Percentiles rank a stretch among this genome's conserved stretches.
These are phyloP conservation scores for Beauveria brongniartii DNA, from an alignment of 2,329 filamentous ascomycete species.

Conservation along the genomic window DNA sequence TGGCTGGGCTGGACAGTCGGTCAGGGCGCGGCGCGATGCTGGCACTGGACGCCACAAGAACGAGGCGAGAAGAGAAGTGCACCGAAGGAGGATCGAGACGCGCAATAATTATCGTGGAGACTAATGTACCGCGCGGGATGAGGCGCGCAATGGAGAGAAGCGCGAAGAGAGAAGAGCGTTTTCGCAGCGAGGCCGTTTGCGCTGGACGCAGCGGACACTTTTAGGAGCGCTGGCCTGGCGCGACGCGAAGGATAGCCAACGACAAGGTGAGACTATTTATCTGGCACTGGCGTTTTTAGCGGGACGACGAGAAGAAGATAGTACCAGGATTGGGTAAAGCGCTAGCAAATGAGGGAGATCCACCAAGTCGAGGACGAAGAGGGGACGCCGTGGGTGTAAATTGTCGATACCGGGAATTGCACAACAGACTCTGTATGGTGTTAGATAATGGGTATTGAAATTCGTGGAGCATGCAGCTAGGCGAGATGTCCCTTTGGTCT, in stretches of 20 bases:
- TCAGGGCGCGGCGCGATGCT: neutral
- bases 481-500: no score
- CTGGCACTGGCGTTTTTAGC: neutral
- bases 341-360: neutral
- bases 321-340: neutral
- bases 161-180: conserved; percentile 5
- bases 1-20: neutral
- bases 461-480: neutral
- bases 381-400: neutral
- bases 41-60: neutral
- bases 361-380: neutral
- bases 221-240: conserved; percentile 5
- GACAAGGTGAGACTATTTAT: neutral
- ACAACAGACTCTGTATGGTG: no score
- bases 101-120: neutral
- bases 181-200: neutral
- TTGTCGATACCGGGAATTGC: neutral
- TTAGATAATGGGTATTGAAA: no score
- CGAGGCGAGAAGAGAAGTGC: neutral
- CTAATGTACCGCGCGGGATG: neutral
- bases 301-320: neutral
- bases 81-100: neutral
- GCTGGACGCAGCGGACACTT: neutral
- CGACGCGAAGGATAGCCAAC: neutral
- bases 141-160: neutral